Conservation (phyloP, 106 monocot genomes). For the Apostasia ramifera region DNA sequence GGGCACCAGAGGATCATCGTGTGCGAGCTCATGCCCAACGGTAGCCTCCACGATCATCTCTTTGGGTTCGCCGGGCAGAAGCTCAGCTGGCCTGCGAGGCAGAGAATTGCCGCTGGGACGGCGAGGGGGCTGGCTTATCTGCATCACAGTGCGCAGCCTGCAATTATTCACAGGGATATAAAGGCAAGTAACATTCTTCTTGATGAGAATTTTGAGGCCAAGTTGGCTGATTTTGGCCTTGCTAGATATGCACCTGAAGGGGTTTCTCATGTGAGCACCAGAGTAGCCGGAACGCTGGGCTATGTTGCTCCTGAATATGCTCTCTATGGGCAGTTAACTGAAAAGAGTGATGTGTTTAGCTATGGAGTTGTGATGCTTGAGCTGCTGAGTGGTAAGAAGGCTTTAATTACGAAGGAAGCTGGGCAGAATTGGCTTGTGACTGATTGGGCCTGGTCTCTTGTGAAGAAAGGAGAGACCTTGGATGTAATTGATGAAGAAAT, state of each 20-base stretch:
- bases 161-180: constrained; percentile 84
- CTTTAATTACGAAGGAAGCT: constrained; percentile 22
- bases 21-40: constrained; percentile 78
- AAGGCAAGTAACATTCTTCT: constrained; percentile 85
- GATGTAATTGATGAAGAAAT: constrained; percentile 78
- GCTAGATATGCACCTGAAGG: constrained; percentile 87
- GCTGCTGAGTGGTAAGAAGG: constrained; percentile 86
- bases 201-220: constrained; percentile 65
- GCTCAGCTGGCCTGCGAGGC: constrained; percentile 65
- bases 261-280: constrained; percentile 78
- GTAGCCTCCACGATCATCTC: constrained; percentile 87
- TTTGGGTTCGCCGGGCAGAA: constrained; percentile 22
- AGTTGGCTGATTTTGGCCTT: constrained; percentile 85
- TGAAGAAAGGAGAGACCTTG: constrained; percentile 43
- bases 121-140: constrained; percentile 79
- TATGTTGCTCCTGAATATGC: constrained; percentile 96
- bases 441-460: constrained; percentile 92
- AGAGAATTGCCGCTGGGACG: constrained; percentile 73
- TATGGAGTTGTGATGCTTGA: constrained; percentile 85
- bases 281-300: constrained; percentile 83
- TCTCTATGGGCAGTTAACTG: constrained; percentile 80
- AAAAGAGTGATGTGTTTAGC: constrained; percentile 90
- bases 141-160: constrained; percentile 66
- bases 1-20: constrained; percentile 92
- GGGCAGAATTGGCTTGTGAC: constrained; percentile 42